Conservation (phyloP, 139 green algal genomes). For the Auxenochlorella pyrenoidosa region DNA sequence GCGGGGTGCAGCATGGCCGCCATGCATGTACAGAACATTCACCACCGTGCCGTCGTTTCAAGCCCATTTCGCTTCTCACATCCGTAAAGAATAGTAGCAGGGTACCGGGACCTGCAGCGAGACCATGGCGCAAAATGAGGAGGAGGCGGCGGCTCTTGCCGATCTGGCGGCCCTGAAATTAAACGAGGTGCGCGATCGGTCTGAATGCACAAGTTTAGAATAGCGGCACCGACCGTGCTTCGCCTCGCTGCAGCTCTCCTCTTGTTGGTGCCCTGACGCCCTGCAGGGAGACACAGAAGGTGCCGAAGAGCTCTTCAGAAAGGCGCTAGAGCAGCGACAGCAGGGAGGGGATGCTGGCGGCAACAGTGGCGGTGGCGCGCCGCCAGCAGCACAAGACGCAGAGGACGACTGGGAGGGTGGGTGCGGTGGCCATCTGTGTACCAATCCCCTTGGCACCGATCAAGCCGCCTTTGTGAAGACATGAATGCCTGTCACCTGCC, state of each 20-base stretch:
- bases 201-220: no score
- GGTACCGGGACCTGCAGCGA: no score
- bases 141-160: not conserved
- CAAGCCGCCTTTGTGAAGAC: no score
- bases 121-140: not conserved
- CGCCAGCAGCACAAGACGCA: not conserved
- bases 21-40: no score
- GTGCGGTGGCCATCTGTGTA: not conserved
- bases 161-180: constrained; percentile 10
- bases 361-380: no score
- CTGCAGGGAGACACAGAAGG: constrained; percentile 14
- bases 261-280: not conserved
- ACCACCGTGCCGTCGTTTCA: no score
- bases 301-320: not conserved
- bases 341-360: not conserved
- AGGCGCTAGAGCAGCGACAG: constrained; percentile 10
- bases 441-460: not conserved
- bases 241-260: no score
- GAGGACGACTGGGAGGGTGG: constrained; percentile 30
- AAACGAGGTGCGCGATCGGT: not conserved
- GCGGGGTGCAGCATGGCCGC: no score
- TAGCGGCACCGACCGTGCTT: no score
- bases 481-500: no score
- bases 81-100: no score
- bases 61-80: no score